Evolutionary conservation across 345 rosid genomes (phyloP).

Genomic region (Heritiera littoralis): DNA sequence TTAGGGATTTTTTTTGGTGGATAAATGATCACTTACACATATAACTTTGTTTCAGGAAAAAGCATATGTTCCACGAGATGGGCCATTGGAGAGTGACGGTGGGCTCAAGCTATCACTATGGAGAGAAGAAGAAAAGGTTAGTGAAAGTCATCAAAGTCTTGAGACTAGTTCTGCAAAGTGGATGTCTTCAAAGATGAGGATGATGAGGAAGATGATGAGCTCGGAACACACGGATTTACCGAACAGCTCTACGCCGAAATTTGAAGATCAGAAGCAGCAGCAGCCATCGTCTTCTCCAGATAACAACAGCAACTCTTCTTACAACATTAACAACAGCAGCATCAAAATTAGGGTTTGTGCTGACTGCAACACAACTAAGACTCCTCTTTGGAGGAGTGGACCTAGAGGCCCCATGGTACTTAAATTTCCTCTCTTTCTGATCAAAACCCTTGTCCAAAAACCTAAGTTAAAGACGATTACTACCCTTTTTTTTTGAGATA

Average conservation of each 20-base stretch:
- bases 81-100: constrained; percentile 31
- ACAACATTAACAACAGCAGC: constrained; percentile 20
- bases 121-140: constrained; percentile 35
- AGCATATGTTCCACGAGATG: constrained; percentile 27
- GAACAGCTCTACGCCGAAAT: constrained; percentile 21
- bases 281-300: constrained; percentile 34
- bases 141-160: constrained; percentile 21
- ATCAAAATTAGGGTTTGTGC: constrained; percentile 68
- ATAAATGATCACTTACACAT: no score
- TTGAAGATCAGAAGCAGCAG: constrained; percentile 34
- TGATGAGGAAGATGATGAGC: constrained; percentile 71
- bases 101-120: constrained; percentile 32
- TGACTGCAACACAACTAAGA: constrained; percentile 90
- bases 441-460: background rate
- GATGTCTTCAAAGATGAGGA: constrained; percentile 89
- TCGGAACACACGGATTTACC: constrained; percentile 24
- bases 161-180: constrained; percentile 53
- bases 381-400: constrained; percentile 98
- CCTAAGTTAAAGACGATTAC: no score
- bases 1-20: no score
- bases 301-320: constrained; percentile 28
- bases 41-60: constrained; percentile 30
- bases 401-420: constrained; percentile 93
- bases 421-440: background rate
- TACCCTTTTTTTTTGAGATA: background rate